phyloP scores from a whole-genome alignment of 2,329 filamentous ascomycete genomes.

The Neofusicoccum sp. region DNA sequence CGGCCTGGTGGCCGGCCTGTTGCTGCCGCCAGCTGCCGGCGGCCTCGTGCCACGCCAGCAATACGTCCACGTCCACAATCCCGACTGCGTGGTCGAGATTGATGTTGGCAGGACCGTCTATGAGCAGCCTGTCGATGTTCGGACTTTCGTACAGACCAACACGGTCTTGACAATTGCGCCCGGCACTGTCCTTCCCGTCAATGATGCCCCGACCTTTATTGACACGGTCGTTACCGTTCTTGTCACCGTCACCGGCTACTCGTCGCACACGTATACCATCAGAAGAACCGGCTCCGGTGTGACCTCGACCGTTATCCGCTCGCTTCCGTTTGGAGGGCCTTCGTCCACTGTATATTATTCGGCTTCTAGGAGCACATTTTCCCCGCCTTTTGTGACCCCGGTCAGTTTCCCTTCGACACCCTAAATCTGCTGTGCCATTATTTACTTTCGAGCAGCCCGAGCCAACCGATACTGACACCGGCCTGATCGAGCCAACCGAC shows the following conservation, averaged over 20 bases:
- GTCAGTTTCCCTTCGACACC: too few relatives aligned
- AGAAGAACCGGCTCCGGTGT: not conserved
- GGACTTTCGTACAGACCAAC: not conserved
- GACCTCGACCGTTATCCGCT: not conserved
- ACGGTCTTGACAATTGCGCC: not conserved
- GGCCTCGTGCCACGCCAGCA: not conserved
- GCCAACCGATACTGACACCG: too few relatives aligned
- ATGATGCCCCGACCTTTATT: not conserved
- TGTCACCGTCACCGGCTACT: not conserved
- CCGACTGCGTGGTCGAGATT: conserved; percentile 10
- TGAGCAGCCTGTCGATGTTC: not conserved
- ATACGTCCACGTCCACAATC: not conserved
- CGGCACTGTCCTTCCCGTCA: not conserved
- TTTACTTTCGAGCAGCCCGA: too few relatives aligned
- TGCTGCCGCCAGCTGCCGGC: not conserved
- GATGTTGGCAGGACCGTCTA: not conserved
- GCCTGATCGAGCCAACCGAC: too few relatives aligned
- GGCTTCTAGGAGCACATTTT: not conserved
- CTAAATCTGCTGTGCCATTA: too few relatives aligned
- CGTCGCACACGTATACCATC: not conserved
- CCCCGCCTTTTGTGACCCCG: not conserved
- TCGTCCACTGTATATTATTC: not conserved
- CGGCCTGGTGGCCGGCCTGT: conserved; percentile 8
- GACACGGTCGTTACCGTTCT: not conserved
- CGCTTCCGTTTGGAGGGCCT: not conserved